A percentile compares a stretch with the other conserved stretches of the same genome.
Evolutionary conservation across 768 basidiomycete species (phyloP).

Genomic region (Panellus pusillus): DNA sequence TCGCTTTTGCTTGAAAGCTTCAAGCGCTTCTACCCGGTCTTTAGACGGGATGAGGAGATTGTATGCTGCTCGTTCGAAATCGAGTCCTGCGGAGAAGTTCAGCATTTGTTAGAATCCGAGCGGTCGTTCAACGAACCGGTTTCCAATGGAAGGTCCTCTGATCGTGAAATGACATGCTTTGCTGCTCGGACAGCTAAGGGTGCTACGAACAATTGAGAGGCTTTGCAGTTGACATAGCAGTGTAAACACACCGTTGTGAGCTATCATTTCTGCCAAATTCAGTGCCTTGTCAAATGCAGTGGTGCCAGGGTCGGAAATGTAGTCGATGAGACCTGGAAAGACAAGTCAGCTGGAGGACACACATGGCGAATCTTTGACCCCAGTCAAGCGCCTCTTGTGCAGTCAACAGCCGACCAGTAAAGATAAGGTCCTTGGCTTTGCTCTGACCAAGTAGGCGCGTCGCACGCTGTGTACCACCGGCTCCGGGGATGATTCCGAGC

Average conservation of each 20-base stretch:
- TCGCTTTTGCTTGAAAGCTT: conserved; percentile 86
- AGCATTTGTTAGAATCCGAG: neutral
- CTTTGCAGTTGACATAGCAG: neutral
- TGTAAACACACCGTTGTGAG: conserved; percentile 55
- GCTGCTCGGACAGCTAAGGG: conserved; percentile 87
- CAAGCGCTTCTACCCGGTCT: conserved; percentile 81
- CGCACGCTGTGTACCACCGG: conserved; percentile 85
- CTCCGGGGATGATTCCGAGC: conserved; percentile 86
- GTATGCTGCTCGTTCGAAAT: conserved; percentile 86
- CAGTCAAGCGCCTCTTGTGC: conserved; percentile 69
- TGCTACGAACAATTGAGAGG: conserved; percentile 42
- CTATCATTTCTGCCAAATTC: conserved; percentile 64
- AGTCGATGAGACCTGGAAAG: conserved; percentile 75
- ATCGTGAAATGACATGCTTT: conserved; percentile 80
- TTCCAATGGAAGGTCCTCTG: conserved; percentile 77
- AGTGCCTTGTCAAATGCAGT: conserved; percentile 73
- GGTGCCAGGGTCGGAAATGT: conserved; percentile 61
- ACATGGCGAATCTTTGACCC: conserved; percentile 45
- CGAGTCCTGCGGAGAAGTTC: conserved; percentile 56
- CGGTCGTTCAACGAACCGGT: conserved; percentile 44
- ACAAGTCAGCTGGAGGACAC: conserved; percentile 4
- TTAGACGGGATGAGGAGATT: conserved; percentile 71
- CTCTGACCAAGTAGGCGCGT: conserved; percentile 76
- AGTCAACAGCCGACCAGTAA: conserved; percentile 69
- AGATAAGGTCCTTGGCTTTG: conserved; percentile 85